Conservation (phyloP, 2,329 filamentous ascomycete genomes). For the Trichoderma semiorbis region DNA sequence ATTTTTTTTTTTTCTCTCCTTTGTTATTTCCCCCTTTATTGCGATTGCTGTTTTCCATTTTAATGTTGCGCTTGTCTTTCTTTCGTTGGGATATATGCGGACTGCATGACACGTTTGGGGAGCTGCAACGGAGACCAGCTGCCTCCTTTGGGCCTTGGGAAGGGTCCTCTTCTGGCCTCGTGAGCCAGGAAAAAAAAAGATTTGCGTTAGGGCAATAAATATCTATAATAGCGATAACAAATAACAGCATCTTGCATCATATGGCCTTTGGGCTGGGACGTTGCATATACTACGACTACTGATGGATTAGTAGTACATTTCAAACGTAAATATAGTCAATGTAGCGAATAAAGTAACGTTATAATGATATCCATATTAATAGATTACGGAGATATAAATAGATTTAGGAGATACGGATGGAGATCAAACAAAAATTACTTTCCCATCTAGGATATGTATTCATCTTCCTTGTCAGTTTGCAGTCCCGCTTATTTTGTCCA, state of each 20-base stretch:
- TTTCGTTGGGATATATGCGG: constrained; percentile 14
- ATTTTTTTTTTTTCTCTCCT: neutral
- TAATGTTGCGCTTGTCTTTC: neutral
- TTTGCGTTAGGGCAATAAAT: neutral
- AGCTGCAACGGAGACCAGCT: constrained; percentile 1
- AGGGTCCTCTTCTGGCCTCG: neutral
- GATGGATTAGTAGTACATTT: neutral
- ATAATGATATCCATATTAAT: neutral
- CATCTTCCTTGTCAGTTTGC: neutral
- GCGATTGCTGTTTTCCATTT: neutral
- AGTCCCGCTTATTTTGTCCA: neutral
- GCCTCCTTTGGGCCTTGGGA: constrained; percentile 4
- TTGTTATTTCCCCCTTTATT: neutral
- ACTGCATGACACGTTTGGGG: neutral
- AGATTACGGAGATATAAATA: neutral
- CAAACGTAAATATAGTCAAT: neutral
- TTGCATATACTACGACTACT: neutral
- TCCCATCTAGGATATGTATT: neutral
- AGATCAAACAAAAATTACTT: neutral
- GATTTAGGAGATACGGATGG: neutral
- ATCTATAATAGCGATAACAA: constrained; percentile 3
- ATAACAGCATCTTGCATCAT: neutral
- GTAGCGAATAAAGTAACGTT: neutral
- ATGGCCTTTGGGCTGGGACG: neutral
- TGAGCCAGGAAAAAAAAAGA: neutral